Evolutionary conservation across 208 protist species (phyloP).

Genomic region (Naegleria fowleri): DNA sequence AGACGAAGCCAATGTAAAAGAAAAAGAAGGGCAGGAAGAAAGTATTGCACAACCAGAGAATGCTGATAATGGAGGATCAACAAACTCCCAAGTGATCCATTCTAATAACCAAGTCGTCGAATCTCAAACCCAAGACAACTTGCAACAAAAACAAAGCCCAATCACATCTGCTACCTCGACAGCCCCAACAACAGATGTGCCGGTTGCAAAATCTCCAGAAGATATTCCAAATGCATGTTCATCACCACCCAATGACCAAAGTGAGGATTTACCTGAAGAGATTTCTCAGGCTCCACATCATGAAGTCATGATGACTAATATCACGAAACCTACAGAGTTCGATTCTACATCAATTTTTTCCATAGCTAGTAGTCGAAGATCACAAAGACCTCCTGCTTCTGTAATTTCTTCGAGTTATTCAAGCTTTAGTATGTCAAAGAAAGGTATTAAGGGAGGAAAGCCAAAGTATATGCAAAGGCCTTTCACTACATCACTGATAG

Average conservation of each 20-base stretch:
- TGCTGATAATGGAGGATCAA: too few species aligned
- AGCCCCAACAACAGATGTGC: too few species aligned
- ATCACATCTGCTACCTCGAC: too few species aligned
- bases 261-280: neutral
- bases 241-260: too few species aligned
- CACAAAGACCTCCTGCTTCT: neutral
- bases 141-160: too few species aligned
- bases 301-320: neutral
- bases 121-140: too few species aligned
- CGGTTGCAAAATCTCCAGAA: too few species aligned
- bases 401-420: neutral
- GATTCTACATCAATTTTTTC: neutral
- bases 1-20: neutral
- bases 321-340: neutral
- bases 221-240: too few species aligned
- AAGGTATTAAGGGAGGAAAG: neutral
- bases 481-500: neutral
- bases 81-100: too few species aligned
- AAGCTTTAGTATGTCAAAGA: neutral
- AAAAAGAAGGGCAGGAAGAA: neutral
- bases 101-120: too few species aligned
- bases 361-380: neutral
- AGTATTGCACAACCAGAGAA: neutral
- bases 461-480: neutral
- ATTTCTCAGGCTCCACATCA: neutral